phyloP scores from a whole-genome alignment of 306 rosid genomes.

The Comarum palustre region DNA sequence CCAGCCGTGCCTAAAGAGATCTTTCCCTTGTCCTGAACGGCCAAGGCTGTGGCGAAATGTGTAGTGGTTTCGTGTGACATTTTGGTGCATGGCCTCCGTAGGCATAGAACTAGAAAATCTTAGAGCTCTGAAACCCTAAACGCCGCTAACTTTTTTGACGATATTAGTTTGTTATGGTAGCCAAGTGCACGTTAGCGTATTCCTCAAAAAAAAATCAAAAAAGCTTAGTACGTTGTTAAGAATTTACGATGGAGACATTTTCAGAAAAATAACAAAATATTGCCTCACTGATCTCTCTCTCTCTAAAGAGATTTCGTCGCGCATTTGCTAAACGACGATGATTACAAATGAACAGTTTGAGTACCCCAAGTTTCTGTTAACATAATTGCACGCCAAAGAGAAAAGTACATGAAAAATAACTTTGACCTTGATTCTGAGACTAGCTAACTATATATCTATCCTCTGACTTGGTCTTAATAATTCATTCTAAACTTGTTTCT shows the following conservation, averaged over 20 bases:
- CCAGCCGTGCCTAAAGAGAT: too few species aligned
- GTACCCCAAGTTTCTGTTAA: neutral
- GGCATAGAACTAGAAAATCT: too few species aligned
- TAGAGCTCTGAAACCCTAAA: too few species aligned
- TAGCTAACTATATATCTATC: neutral
- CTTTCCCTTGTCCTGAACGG: too few species aligned
- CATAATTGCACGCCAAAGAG: slow-evolving; percentile 3
- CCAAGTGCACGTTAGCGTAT: too few species aligned
- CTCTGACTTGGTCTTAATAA: neutral
- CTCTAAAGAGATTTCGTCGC: neutral
- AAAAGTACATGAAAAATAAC: slow-evolving; percentile 5
- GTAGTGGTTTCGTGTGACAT: too few species aligned
- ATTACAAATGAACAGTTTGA: neutral
- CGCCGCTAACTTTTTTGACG: too few species aligned
- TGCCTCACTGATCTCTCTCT: neutral
- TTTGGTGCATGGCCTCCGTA: too few species aligned
- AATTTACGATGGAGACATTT: neutral
- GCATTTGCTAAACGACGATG: neutral
- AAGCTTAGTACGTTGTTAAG: too few species aligned
- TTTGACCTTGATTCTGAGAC: neutral
- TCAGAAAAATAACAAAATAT: neutral
- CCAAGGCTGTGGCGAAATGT: too few species aligned
- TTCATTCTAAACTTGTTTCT: neutral
- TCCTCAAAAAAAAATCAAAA: too few species aligned
- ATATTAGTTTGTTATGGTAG: too few species aligned